Percentiles rank a stretch among this genome's conserved stretches.
Conservation (phyloP, 768 basidiomycete genomes). For the Xerocomellus dryophilus region DNA sequence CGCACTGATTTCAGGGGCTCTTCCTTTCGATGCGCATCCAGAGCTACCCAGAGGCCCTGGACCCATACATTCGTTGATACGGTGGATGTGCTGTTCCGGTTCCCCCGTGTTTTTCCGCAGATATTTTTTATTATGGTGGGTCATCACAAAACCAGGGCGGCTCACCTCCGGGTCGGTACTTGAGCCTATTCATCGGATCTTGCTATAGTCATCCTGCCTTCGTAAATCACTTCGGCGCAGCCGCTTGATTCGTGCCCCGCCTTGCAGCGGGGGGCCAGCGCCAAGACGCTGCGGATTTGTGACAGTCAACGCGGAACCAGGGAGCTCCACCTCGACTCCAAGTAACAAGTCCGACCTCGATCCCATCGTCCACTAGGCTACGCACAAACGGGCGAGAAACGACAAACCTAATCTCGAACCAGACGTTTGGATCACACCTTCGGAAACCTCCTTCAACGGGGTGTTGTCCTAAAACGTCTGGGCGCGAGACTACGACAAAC, state of each 20-base stretch:
- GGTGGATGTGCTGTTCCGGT: background rate
- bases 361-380: background rate
- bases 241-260: background rate
- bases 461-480: no score
- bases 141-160: constrained; percentile 11
- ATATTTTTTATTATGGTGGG: constrained; percentile 11
- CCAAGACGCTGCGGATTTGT: background rate
- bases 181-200: constrained; percentile 9
- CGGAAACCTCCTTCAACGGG: no score
- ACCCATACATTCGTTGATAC: background rate
- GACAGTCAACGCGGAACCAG: no score
- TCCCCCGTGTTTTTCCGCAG: constrained; percentile 6
- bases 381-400: background rate
- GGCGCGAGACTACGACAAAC: no score
- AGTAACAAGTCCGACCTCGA: background rate
- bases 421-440: no score
- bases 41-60: background rate
- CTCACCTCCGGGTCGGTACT: constrained; percentile 12
- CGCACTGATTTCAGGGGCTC: constrained; percentile 9
- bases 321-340: background rate
- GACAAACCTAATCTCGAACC: no score
- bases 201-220: background rate
- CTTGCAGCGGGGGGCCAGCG: background rate
- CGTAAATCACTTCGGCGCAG: background rate
- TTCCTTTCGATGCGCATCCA: background rate